Base-by-base conservation (phyloP, 352 stramenopile species). In the Lagenidium giganteum region DNA sequence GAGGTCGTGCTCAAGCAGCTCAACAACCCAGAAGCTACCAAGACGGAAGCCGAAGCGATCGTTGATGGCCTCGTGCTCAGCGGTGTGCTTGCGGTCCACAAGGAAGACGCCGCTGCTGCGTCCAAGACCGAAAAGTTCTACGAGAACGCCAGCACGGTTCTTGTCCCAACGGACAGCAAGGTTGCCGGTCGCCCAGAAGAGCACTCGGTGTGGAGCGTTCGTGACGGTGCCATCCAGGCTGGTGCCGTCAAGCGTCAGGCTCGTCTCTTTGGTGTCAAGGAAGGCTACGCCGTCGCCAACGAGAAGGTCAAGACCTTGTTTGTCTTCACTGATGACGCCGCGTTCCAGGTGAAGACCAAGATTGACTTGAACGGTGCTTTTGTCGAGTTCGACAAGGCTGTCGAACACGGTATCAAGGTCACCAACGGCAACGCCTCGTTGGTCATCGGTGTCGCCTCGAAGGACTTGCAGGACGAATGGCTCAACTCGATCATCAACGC, bases 391-490 rank as follows among this genome's bases (percentile, higher is more conserved):
- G 49, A 77, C 63, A 31, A 37, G 54, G 36, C 18, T 9, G 38
- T 70, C 16, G 57, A 69, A 16, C 41, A 67, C 23, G 62, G 54
- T 13, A 69, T 77, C 20, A 67, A 72, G 34, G 28, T 81, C 33
- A 36, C 38, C 13, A 74, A 59, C 25, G 20, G 34, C 3, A 61
- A 57, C 17, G 30, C 5, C 17, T 57, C 51, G 28, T 58, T 73
- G 17, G 58, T 57, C 6, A 25, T 83, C 16, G 28, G 27, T 17
- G 57, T 72, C 3, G 8, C 63, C 30, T 62, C 43, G 22, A 68
- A 70, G 33, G 18, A 28, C n/a, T 8, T 70, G 22, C 64, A 72
- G 34, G 53, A 73, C 33, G 46, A 59, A 17, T 83, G 70, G 70
- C 29, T 83, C 22, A 40, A 71, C 8, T 45, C 70, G 5, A 51